Base-by-base conservation (phyloP, 106 monocot genomes). In the Dioscorea alata region DNA sequence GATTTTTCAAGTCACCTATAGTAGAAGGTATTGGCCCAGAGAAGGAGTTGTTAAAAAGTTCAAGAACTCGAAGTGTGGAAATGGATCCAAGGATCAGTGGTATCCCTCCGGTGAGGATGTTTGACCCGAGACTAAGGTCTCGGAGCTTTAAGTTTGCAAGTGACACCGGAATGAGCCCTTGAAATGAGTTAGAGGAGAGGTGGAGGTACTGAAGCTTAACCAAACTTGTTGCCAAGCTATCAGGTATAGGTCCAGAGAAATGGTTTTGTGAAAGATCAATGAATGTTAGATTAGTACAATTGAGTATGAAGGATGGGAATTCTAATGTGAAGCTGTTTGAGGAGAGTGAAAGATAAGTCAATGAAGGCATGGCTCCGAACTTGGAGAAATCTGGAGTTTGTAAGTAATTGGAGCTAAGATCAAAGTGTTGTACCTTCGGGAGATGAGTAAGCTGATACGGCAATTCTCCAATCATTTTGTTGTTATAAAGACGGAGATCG, bases 241-340 rank as follows among this genome's bases (percentile, higher is more conserved):
- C 70, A 7, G 85, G 92, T 22, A 92, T 70, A 2, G 66, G 58
- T 0, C 88, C 88, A 0, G 76, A 52, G 34, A 88, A 53, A 19
- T 12, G 15, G 57, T 86, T 84, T 20, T 35, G 20, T 1, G 79
- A 78, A 16, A 87, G 70, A 58, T 94, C 86, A 10, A 95, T 70
- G 52, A 72, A 89, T 0, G 74, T 89, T 10, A 87, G 23, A 48
- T 82, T 88, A 14, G 69, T 70, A 59, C 78, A 82, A 23, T 74
- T 82, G n/a, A 92, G 69, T 23, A 92, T 52, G 75, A 85, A 85
- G 1, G 48, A 33, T 4, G 88, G 92, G 80, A 92, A 92, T 1
- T 59, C 42, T 2, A 23, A 34, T 4, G 24, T 60, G 0, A 87
- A 28, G 52, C 0, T 31, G 71, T 87, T 94, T 68, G 62, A 33